Evolutionary conservation across 2,329 filamentous ascomycete species (phyloP), one percentile per base, ranked within the genome.

Genomic region (Diaporthe ilicicola): DNA sequence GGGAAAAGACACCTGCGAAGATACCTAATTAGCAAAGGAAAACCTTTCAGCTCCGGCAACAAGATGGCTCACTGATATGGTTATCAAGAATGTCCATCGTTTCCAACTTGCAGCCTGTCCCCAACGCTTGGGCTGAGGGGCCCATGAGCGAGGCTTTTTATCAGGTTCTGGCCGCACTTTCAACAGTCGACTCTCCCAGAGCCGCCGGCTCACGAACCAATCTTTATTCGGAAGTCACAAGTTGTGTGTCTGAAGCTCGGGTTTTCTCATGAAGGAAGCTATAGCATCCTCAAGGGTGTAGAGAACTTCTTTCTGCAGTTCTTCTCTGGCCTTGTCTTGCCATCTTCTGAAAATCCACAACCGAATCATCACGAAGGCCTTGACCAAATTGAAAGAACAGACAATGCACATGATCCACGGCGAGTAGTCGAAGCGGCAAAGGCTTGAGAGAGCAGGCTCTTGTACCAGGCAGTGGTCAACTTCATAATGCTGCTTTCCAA

Each of bases 381-480:
- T 78, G 22, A 74, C 4, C 10, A 76, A 66, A 29, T 78, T 78
- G 39, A 77, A 69, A 13, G 48, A 34, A 34, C 69, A 72, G 4
- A 77, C 67, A 1, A 71, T 74, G 12, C 69, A 64, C 62, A 77
- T 61, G 55, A 77, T 78, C n/a, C 69, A 59, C 1, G 75, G 69
- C 13, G 74, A 76, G 73, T 75, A 77, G 50, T 78, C 54, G 29
- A 78, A 70, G 3, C 74, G 73, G 51, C 77, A 78, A 12, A 69
- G 53, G 34, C 34, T 61, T 4, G 46, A 29, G 2, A 53, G 22
- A 5, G 44, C 13, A 5, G 73, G 74, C 4, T 72, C 65, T 39
- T 78, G 73, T 6, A 77, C 74, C 0, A 78, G 73, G 46, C 77
- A 78, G 37, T 74, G 73, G 19, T 75, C 74, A 1, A 74, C 75